Percentiles rank a stretch among this genome's conserved stretches.
Evolutionary conservation across 2,329 filamentous ascomycete genomes (phyloP).

Genomic region (Chaetomiaceae sp.): DNA sequence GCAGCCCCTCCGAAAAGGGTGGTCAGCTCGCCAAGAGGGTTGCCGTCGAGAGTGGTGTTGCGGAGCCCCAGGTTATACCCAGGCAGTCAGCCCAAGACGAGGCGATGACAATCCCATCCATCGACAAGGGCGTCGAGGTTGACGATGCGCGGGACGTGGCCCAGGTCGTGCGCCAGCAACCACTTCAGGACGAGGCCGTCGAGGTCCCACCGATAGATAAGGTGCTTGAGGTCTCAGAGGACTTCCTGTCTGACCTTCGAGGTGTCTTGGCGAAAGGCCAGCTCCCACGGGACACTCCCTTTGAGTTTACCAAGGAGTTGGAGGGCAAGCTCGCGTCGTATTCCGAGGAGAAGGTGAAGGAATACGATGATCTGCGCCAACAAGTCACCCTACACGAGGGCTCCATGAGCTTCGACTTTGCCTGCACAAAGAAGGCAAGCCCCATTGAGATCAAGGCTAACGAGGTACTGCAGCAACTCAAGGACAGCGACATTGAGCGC

Average conservation of each 20-base stretch:
- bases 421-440: slow-evolving; percentile 16
- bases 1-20: slow-evolving; percentile 10
- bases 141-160: background rate
- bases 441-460: slow-evolving; percentile 34
- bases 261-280: background rate
- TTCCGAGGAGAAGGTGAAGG: background rate
- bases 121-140: background rate
- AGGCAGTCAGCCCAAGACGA: background rate
- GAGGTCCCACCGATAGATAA: slow-evolving; percentile 2
- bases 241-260: background rate
- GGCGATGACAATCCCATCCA: background rate
- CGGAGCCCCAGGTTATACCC: background rate
- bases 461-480: slow-evolving; percentile 37
- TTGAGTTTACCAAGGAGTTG: background rate
- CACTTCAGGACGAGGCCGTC: background rate
- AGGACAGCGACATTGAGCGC: slow-evolving; percentile 32
- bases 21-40: slow-evolving; percentile 1
- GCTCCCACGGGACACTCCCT: background rate
- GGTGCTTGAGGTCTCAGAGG: background rate
- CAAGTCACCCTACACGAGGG: slow-evolving; percentile 5
- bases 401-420: slow-evolving; percentile 18
- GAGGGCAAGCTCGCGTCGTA: background rate
- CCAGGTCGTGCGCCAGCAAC: background rate
- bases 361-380: slow-evolving; percentile 14
- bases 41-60: background rate